A percentile compares a stretch with the other conserved stretches of the same genome.
These are phyloP conservation scores for Fusarium poae DNA, from an alignment of 2,329 filamentous ascomycete genomes.

Conservation along the genomic window DNA sequence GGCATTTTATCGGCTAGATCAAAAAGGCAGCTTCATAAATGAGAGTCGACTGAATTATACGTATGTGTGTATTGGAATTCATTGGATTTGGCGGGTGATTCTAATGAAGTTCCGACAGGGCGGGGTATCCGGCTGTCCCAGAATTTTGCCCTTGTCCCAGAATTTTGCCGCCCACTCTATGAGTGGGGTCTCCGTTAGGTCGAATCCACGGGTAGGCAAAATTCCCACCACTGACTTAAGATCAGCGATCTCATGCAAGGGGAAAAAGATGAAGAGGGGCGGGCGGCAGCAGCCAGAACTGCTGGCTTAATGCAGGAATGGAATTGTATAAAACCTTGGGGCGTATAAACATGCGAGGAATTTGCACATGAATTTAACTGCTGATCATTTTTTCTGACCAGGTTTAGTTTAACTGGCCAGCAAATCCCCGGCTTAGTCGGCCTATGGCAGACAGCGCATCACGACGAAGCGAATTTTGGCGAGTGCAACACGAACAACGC, in stretches of 20 bases:
- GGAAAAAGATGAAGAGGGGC: slow-evolving; percentile 4
- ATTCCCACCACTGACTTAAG: not conserved
- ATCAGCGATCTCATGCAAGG: slow-evolving; percentile 20
- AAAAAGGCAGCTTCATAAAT: too few species aligned
- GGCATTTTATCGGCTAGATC: too few species aligned
- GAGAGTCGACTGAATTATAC: too few species aligned
- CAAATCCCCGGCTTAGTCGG: not conserved
- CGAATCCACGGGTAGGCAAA: too few species aligned
- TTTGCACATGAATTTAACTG: slow-evolving; percentile 5
- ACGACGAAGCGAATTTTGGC: slow-evolving; percentile 17
- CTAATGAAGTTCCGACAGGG: too few species aligned
- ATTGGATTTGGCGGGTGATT: too few species aligned
- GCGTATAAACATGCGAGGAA: slow-evolving; percentile 3
- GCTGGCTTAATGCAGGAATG: not conserved
- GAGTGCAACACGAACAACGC: slow-evolving; percentile 27
- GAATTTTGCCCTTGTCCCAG: too few species aligned
- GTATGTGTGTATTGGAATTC: too few species aligned
- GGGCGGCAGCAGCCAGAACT: not conserved
- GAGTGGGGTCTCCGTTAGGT: too few species aligned
- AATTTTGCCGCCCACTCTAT: too few species aligned
- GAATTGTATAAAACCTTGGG: not conserved
- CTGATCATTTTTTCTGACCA: not conserved
- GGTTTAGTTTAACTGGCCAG: not conserved
- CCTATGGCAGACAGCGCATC: slow-evolving; percentile 8
- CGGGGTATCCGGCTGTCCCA: too few species aligned